These are phyloP conservation scores for Coemansia sp. DNA, from an alignment of 192 early-diverging fungal species.

Conservation along the genomic window DNA sequence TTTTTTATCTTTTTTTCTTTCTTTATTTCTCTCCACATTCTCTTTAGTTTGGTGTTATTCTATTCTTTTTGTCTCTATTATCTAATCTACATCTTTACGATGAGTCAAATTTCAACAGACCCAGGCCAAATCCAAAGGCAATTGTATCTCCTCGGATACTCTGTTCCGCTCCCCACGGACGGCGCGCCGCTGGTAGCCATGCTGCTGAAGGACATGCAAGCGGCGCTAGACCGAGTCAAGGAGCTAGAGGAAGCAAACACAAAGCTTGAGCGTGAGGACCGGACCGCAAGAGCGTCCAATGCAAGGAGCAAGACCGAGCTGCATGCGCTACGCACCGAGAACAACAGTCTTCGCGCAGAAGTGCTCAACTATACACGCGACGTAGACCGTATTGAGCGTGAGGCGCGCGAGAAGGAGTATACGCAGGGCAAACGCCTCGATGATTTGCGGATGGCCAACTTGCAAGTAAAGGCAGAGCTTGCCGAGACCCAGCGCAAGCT, in stretches of 20 bases:
- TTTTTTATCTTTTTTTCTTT: not conserved
- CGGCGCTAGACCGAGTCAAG: slow-evolving; percentile 44
- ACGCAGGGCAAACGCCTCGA: slow-evolving; percentile 18
- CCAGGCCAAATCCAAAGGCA: slow-evolving; percentile 44
- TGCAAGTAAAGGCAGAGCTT: slow-evolving; percentile 32
- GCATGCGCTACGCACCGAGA: slow-evolving; percentile 39
- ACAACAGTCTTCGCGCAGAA: slow-evolving; percentile 43
- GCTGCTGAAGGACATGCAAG: slow-evolving; percentile 48
- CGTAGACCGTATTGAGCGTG: slow-evolving; percentile 24
- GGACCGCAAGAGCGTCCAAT: slow-evolving; percentile 18
- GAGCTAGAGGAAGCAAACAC: slow-evolving; percentile 27
- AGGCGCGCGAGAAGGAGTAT: slow-evolving; percentile 28
- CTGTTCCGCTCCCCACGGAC: slow-evolving; percentile 33
- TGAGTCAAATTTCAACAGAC: slow-evolving; percentile 27
- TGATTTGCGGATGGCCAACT: slow-evolving; percentile 36
- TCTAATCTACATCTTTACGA: not conserved
- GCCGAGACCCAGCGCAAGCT: slow-evolving; percentile 17
- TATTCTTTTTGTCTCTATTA: not conserved
- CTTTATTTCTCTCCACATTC: too few relatives aligned
- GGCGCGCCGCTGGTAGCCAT: slow-evolving; percentile 26
- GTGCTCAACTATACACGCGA: slow-evolving; percentile 38
- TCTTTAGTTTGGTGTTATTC: too few relatives aligned
- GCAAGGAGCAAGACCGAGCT: slow-evolving; percentile 23
- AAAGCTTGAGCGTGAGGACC: slow-evolving; percentile 40
- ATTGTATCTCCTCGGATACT: slow-evolving; percentile 49